Evolutionary conservation across 2,329 filamentous ascomycete genomes (phyloP), one percentile per base, ranked within the genome.

Genomic region (Exserohilum turcica): DNA sequence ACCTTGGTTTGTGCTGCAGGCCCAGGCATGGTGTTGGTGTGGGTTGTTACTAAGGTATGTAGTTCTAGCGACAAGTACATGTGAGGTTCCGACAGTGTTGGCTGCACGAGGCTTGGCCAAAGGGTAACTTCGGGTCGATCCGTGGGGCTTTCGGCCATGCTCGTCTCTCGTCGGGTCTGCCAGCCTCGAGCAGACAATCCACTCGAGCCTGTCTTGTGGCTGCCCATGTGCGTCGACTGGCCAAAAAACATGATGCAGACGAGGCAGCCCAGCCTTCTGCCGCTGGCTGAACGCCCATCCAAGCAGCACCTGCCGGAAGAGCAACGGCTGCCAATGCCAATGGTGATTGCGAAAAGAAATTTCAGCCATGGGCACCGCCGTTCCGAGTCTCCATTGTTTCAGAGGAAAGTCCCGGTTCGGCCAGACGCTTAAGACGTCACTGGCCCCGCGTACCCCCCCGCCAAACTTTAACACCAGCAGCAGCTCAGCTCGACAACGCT

Each of bases 401-500:
- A 66, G 60, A 64, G 60, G 57, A 53, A 65, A 66, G 44, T 58
- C 69, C 63, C 64, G 63, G 43, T 45, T 68, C 64, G 66, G 63
- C 68, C 66, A 70, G 60, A 61, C 45, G 52, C 48, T 48, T 29
- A 56, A 48, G 56, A 58, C 62, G 59, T 63, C 58, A 65, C 51
- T 56, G 57, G 57, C 60, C 63, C 61, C 60, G 57, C 51, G 51
- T 38, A 29, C 48, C 68, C 67, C 70, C 61, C 49, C 50, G 45
- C 31, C 28, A 53, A 53, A 24, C 33, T 46, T 28, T 48, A 64
- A 61, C 56, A 64, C 59, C 56, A 54, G 54, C 50, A 50, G 52
- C 49, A 63, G 58, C 65, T 68, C 67, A 67, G 67, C 70, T 65
- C 18, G 32, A 54, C 65, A 69, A 61, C 61, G 56, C 63, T 64